Conservation (phyloP, 1,284 basidiomycete species). For the Papiliotrema nemorosa region DNA sequence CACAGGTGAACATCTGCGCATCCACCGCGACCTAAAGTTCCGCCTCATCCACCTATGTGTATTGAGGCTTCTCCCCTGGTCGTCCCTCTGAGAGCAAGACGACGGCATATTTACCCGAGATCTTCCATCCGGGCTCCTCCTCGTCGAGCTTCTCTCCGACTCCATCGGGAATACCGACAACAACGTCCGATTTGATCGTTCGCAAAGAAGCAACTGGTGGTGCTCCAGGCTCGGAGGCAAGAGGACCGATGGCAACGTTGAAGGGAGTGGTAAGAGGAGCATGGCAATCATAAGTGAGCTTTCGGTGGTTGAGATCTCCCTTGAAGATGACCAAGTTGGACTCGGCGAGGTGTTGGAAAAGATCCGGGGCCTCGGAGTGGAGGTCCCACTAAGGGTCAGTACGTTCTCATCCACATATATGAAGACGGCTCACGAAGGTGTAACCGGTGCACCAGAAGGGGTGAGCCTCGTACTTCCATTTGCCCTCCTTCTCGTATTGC, state of each 20-base stretch:
- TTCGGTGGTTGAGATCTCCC: constrained; percentile 85
- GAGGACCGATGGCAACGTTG: constrained; percentile 85
- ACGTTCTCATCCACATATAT: constrained; percentile 1
- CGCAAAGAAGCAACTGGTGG: constrained; percentile 80
- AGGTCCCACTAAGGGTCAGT: constrained; percentile 66
- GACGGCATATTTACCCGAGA: constrained; percentile 90
- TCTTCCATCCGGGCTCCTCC: constrained; percentile 92
- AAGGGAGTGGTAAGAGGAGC: constrained; percentile 89
- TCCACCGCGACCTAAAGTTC: too few species aligned
- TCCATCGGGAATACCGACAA: constrained; percentile 61
- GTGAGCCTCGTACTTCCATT: constrained; percentile 88
- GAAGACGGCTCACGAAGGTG: constrained; percentile 57
- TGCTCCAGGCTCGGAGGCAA: constrained; percentile 83
- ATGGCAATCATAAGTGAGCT: constrained; percentile 89
- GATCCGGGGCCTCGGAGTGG: constrained; percentile 82
- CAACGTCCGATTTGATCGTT: constrained; percentile 80
- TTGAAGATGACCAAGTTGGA: constrained; percentile 96
- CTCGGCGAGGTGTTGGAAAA: constrained; percentile 86
- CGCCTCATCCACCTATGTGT: constrained; percentile 8
- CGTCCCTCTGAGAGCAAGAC: constrained; percentile 79
- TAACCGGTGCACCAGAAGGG: constrained; percentile 97
- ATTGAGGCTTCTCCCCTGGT: constrained; percentile 53
- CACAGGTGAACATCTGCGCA: too few species aligned
- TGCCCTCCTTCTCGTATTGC: constrained; percentile 90
- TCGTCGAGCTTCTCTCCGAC: constrained; percentile 78